These are phyloP conservation scores for Cymbopogon citratus DNA, from an alignment of 176 grass and related monocot genomes.

Conservation along the genomic window DNA sequence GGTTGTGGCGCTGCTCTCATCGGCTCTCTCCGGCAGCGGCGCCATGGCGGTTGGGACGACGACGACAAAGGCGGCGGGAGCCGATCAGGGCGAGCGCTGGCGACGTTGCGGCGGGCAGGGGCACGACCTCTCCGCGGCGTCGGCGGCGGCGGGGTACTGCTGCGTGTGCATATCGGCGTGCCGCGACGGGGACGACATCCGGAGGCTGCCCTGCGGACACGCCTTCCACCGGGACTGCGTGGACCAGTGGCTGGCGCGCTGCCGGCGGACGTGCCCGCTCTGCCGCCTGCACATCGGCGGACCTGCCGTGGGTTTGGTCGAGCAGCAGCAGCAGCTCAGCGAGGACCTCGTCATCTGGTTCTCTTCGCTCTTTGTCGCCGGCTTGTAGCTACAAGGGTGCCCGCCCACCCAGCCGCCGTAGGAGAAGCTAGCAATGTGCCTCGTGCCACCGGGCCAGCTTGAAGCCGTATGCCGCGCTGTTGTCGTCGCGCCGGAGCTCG, in stretches of 20 bases:
- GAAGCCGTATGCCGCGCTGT: too few relatives aligned
- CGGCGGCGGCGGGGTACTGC: conserved; percentile 30
- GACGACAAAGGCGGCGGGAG: conserved; percentile 10
- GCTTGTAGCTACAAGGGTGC: not conserved
- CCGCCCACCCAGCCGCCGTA: not conserved
- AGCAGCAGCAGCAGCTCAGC: conserved; percentile 42
- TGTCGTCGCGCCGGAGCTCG: too few relatives aligned
- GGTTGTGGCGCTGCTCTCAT: conserved; percentile 42
- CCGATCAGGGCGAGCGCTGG: not conserved
- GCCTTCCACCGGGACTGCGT: conserved; percentile 65
- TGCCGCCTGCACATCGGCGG: conserved; percentile 51
- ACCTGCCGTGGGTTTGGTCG: not conserved
- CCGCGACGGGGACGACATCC: conserved; percentile 31
- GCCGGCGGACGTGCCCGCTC: conserved; percentile 67
- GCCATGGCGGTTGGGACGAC: not conserved
- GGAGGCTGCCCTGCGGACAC: conserved; percentile 65
- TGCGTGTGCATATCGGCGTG: conserved; percentile 70
- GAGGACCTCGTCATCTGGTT: conserved; percentile 83
- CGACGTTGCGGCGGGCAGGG: not conserved
- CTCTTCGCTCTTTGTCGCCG: conserved; percentile 61
- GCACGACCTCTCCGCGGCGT: not conserved
- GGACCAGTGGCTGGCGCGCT: conserved; percentile 63
- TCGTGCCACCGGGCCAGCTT: not conserved
- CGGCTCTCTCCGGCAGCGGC: conserved; percentile 15
- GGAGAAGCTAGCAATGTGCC: not conserved